Base-by-base conservation (phyloP, 2,329 filamentous ascomycete species). In the Fusarium poae region DNA sequence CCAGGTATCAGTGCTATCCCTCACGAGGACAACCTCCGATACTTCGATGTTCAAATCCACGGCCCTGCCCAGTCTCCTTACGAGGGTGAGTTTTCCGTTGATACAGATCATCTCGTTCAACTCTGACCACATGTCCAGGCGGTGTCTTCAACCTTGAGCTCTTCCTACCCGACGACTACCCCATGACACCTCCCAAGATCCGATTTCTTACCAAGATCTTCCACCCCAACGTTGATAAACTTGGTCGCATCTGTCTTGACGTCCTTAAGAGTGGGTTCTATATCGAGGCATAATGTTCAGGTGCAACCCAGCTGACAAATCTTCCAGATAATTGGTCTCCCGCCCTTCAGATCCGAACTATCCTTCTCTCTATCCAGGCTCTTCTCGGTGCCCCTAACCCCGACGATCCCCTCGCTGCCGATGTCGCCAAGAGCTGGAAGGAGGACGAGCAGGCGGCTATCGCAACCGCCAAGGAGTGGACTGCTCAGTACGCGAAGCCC, bases 151-250 rank as follows among this genome's bases (percentile, higher is more conserved):
- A 97, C 81, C 91, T 98, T 66, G 96, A 99, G 81, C 89, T 99
- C 21, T 99, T 99, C 80, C 87, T 99, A 25, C 97, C 97, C 44
- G 96, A 99, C 77, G 96, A 99, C 83, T 99, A 99, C 79, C 96
- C 96, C 42, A 99, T 99, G 96, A 97, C 94, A 34, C 95, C 96
- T 55, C 96, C 96, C 45, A 97, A 97, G 85, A 97, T 99, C 77
- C 92, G 96, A 57, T 99, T 99, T 82, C 86, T 99, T 52, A 99
- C 97, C 74, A 97, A 97, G 83, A 98, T 99, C 80, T 99, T 98
- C 82, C 97, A 99, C 80, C 96, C 96, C 53, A 99, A 99, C 79
- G 97, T 99, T 74, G 96, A 99, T 80, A 97, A 97, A 82, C 89
- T 99, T 3, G 96, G 96, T 64, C 92, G 96, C 64, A 99, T 99